Evolutionary conservation across 306 rosid species (phyloP).

Genomic region (Medicago lupulina): DNA sequence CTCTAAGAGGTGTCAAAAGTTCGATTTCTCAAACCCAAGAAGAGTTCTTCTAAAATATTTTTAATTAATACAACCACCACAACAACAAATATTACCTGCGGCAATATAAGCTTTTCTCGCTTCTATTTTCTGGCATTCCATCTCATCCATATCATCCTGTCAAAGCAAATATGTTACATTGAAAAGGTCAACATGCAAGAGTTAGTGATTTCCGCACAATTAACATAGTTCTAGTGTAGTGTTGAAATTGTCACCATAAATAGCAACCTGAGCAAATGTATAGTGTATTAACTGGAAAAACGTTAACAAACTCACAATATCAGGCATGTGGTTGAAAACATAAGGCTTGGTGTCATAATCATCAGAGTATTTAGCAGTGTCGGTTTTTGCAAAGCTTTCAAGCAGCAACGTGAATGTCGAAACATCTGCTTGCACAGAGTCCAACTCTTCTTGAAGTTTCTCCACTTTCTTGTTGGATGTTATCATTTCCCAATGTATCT

Average conservation of each 20-base stretch:
- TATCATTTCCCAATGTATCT: conserved; percentile 83
- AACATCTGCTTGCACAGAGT: conserved; percentile 51
- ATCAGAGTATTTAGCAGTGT: conserved; percentile 38
- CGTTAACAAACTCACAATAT: conserved; percentile 51
- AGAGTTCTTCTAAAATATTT: too few species aligned
- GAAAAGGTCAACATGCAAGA: neutral
- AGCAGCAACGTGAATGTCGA: conserved; percentile 56
- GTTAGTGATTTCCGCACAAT: conserved; percentile 22
- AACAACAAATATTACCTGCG: conserved; percentile 29
- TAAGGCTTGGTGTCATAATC: conserved; percentile 47
- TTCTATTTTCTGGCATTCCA: conserved; percentile 71
- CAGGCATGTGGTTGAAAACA: conserved; percentile 38
- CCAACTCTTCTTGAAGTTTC: conserved; percentile 50
- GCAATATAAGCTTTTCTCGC: conserved; percentile 76
- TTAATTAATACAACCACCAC: too few species aligned
- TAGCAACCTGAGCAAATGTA: conserved; percentile 9
- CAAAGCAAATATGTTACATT: conserved; percentile 35
- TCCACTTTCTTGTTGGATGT: conserved; percentile 64
- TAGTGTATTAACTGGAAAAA: conserved; percentile 28
- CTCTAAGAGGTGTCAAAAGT: too few species aligned
- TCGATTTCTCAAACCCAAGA: too few species aligned
- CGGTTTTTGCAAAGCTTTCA: conserved; percentile 68
- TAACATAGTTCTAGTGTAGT: too few species aligned
- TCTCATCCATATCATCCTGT: conserved; percentile 87
- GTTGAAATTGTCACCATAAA: too few species aligned